Evolutionary conservation across 306 rosid genomes (phyloP).

Genomic region (Benincasa hispida): DNA sequence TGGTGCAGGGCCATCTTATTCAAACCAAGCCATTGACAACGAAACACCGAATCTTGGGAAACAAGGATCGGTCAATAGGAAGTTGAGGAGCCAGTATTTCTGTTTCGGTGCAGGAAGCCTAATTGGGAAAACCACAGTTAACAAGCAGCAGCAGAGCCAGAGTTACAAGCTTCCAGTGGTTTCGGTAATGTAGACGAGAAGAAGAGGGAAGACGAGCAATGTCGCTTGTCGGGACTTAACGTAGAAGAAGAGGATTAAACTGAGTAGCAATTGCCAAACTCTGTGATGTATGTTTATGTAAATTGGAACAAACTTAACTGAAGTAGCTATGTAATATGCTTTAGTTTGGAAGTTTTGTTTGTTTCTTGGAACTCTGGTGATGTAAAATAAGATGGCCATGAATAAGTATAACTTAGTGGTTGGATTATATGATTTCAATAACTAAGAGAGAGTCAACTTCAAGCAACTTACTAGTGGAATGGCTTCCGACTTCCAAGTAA

Average conservation of each 20-base stretch:
- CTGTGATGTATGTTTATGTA: constrained; percentile 1
- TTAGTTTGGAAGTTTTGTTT: background rate
- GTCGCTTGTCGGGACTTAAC: background rate
- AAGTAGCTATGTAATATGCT: background rate
- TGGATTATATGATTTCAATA: constrained; percentile 4
- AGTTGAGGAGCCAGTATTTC: constrained; percentile 59
- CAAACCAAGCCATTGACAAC: constrained; percentile 25
- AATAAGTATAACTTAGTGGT: background rate
- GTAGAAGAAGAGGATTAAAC: background rate
- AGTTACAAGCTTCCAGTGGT: constrained; percentile 33
- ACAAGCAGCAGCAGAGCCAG: constrained; percentile 35
- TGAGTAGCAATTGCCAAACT: background rate
- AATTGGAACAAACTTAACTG: constrained; percentile 1
- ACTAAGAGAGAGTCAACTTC: background rate
- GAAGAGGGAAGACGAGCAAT: background rate
- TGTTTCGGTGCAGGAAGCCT: constrained; percentile 68
- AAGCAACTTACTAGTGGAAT: background rate
- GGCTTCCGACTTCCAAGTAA: background rate
- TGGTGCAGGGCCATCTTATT: constrained; percentile 55
- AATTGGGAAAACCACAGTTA: constrained; percentile 32
- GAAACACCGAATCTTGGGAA: constrained; percentile 27
- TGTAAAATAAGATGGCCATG: background rate
- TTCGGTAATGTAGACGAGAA: constrained; percentile 32
- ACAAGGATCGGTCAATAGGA: constrained; percentile 26
- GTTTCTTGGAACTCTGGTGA: background rate